Evolutionary conservation across 495 filamentous ascomycete genomes (phyloP).

Genomic region (Bombardia bombarda): DNA sequence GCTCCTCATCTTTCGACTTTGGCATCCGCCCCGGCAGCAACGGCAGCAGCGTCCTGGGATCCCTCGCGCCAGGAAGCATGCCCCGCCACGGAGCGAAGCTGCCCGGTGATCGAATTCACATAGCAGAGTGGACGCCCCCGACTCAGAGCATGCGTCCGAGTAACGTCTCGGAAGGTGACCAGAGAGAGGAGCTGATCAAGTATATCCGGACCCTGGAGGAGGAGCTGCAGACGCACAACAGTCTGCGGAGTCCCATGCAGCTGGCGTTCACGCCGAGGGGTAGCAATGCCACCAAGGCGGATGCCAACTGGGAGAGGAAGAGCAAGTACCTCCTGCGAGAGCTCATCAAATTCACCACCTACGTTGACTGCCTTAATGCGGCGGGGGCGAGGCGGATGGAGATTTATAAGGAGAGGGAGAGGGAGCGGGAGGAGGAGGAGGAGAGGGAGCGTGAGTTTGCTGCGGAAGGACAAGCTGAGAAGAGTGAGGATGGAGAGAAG

Average conservation of each 20-base stretch:
- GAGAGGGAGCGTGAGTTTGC: slow-evolving; percentile 1
- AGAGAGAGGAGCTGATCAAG: slow-evolving; percentile 60
- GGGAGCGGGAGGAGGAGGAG: slow-evolving; percentile 22
- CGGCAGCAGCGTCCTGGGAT: slow-evolving; percentile 56
- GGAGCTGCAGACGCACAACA: slow-evolving; percentile 80
- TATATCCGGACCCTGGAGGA: slow-evolving; percentile 84
- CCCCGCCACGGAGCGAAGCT: slow-evolving; percentile 40
- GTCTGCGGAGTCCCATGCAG: slow-evolving; percentile 74
- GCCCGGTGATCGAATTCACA: slow-evolving; percentile 77
- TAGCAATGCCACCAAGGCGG: slow-evolving; percentile 68
- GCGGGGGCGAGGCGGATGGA: slow-evolving; percentile 33
- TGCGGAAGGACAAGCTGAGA: no score
- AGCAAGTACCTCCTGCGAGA: slow-evolving; percentile 86
- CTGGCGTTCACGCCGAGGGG: slow-evolving; percentile 85
- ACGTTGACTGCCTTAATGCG: slow-evolving; percentile 68
- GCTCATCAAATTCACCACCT: slow-evolving; percentile 93
- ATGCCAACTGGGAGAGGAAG: slow-evolving; percentile 96
- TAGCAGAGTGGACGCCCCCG: slow-evolving; percentile 93
- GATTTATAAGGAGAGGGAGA: slow-evolving; percentile 42
- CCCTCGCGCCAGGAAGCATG: slow-evolving; percentile 34
- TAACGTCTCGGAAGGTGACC: slow-evolving; percentile 67
- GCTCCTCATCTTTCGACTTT: slow-evolving; percentile 35
- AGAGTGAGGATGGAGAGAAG: no score
- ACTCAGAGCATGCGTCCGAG: slow-evolving; percentile 81
- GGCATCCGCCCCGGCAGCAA: slow-evolving; percentile 39